Evolutionary conservation across 129 eudicot genomes (phyloP).

Genomic region (Ambrosia trifida): DNA sequence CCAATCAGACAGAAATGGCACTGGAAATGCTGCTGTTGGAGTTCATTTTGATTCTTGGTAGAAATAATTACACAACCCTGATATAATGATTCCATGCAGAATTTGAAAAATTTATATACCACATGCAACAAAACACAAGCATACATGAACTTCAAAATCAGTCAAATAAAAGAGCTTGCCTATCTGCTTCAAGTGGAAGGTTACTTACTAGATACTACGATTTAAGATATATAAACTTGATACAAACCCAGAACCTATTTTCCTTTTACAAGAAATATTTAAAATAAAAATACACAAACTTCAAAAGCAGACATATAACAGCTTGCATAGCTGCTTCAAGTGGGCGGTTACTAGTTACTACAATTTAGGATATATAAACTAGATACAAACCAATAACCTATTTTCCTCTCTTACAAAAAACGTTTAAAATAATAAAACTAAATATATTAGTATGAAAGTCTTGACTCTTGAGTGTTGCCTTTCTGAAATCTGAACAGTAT

Average conservation of each 20-base stretch:
- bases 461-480: background rate
- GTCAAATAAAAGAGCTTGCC: too few relatives aligned
- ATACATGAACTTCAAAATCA: background rate
- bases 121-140: background rate
- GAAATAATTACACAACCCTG: background rate
- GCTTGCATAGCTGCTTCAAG: background rate
- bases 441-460: background rate
- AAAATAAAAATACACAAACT: background rate
- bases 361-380: background rate
- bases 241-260: too few relatives aligned
- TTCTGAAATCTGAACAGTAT: slow-evolving; percentile 4
- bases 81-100: background rate
- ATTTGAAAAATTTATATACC: background rate
- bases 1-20: background rate
- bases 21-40: background rate
- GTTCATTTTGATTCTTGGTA: background rate
- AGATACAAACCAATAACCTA: slow-evolving; percentile 3
- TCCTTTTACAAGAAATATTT: too few relatives aligned
- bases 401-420: background rate
- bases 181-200: too few relatives aligned
- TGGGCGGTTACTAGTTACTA: background rate
- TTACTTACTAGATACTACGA: too few relatives aligned
- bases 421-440: background rate
- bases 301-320: slow-evolving; percentile 7
- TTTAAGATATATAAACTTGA: too few relatives aligned